Base-by-base conservation (phyloP, 805 yeast species). In the Candida takata region DNA sequence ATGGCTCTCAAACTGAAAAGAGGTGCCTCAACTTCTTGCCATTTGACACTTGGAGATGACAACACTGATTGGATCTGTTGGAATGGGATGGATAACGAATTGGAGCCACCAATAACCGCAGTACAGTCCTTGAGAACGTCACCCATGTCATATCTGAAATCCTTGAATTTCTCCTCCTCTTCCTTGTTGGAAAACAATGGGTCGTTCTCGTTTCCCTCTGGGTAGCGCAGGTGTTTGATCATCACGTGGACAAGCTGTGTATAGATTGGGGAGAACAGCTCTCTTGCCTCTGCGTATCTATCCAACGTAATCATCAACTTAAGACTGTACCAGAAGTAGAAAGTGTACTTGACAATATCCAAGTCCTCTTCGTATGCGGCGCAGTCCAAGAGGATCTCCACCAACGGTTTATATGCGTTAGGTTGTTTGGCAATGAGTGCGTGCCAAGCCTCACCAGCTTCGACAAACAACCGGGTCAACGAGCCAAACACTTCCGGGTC, bases 101-200 rank as follows among this genome's bases (percentile, higher is more conserved):
- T 64, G 8, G 72, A 61, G 3, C 94, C 69, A 1, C 97, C 97
- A 29, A 85, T 77, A 4, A 92, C 90, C 2, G 84, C 84, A 48
- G 97, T 84, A 64, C 97, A 87, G 55, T 87, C 95, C 54, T 94
- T 94, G 42, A 92, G 64, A n/a, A 90, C 95, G 57, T 92, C 97
- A 26, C 97, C 97, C 84, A 92, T 84, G 38, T 86, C 95, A 60
- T 92, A 92, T 52, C 99, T 72, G 61, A 90, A 92, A 40, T 86
- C 94, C 51, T 84, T 79, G 57, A 92, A 92, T 58, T 86, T 84
- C 54, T 94, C 98, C 54, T 87, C 95, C 37, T 75, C 82, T 54
- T 86, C 96, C 45, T 84, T 86, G 29, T 71, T 70, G 18, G 69
- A 69, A 49, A 90, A 90, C 14, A 77, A 54, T 34, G 66, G 70